These are phyloP conservation scores for Suhomyces emberorum DNA, from an alignment of 805 yeast species.

Conservation along the genomic window DNA sequence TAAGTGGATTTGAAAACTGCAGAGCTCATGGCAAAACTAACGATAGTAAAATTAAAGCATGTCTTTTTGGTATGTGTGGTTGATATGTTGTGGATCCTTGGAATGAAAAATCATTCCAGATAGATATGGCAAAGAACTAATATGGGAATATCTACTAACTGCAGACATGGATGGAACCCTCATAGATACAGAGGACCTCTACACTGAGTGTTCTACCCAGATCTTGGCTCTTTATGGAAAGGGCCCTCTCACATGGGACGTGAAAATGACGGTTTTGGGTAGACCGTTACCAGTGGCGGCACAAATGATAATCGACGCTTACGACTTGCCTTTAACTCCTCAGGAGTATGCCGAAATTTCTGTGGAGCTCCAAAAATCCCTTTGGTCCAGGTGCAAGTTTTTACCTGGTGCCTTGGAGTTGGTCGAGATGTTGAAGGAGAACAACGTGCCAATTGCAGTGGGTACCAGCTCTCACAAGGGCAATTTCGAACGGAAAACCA, in stretches of 20 bases:
- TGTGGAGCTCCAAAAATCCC: constrained; percentile 48
- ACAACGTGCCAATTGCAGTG: constrained; percentile 74
- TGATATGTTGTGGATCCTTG: too few species aligned
- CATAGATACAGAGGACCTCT: constrained; percentile 87
- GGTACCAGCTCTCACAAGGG: constrained; percentile 77
- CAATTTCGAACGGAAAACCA: constrained; percentile 71
- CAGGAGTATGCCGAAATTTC: constrained; percentile 59
- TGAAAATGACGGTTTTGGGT: constrained; percentile 85
- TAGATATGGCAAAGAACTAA: too few species aligned
- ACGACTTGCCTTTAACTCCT: constrained; percentile 60
- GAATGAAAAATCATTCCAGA: too few species aligned
- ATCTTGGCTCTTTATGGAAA: constrained; percentile 65
- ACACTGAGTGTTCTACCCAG: constrained; percentile 73
- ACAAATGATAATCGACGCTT: constrained; percentile 60
- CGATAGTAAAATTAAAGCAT: constrained; percentile 46
- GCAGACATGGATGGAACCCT: constrained; percentile 93
- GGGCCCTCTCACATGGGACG: constrained; percentile 86
- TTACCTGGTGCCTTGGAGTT: constrained; percentile 85
- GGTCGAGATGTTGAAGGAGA: constrained; percentile 47
- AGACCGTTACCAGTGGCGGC: constrained; percentile 81
- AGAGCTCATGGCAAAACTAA: too few species aligned
- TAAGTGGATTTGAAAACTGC: too few species aligned
- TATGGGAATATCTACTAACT: too few species aligned
- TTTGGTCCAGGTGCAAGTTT: constrained; percentile 64
- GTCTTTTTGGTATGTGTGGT: constrained; percentile 62